A percentile compares a stretch with the other conserved stretches of the same genome.
These are phyloP conservation scores for Pythium insidiosum DNA, from an alignment of 352 stramenopile species.

Conservation along the genomic window DNA sequence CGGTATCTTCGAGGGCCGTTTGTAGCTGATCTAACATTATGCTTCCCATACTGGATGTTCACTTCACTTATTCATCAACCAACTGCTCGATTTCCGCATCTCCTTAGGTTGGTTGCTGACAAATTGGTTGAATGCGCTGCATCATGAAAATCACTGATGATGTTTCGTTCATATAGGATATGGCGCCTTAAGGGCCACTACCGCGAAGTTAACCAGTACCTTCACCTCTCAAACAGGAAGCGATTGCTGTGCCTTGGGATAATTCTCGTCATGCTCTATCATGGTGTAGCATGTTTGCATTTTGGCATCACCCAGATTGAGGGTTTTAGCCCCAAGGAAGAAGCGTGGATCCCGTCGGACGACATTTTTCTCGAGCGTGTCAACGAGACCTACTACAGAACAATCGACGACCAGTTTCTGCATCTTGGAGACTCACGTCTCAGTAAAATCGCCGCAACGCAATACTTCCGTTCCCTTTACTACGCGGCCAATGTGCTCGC, in stretches of 20 bases:
- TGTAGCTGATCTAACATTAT: conserved; percentile 31
- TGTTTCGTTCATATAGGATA: too few species aligned
- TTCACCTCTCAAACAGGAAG: conserved; percentile 25
- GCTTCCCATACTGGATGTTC: conserved; percentile 34
- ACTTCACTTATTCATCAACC: conserved; percentile 3
- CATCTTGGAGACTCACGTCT: conserved; percentile 8
- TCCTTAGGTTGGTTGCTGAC: background rate
- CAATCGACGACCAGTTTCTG: background rate
- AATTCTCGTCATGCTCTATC: conserved; percentile 39
- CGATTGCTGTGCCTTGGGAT: conserved; percentile 31
- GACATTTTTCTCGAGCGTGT: conserved; percentile 13
- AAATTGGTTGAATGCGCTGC: too few species aligned
- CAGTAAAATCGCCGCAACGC: conserved; percentile 11
- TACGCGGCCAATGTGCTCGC: conserved; percentile 27
- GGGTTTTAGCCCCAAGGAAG: conserved; percentile 18
- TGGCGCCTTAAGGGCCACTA: too few species aligned
- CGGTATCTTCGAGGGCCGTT: conserved; percentile 32
- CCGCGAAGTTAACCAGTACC: conserved; percentile 31
- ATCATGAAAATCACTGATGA: conserved; percentile 1
- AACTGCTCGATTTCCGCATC: conserved; percentile 16
- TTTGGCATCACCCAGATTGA: conserved; percentile 30
- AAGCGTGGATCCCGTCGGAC: conserved; percentile 23
- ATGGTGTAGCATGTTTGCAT: conserved; percentile 36
- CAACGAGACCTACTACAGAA: conserved; percentile 14
- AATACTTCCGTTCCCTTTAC: conserved; percentile 28